Conservation (phyloP, 1,284 basidiomycete genomes). For the Ganoderma sp. region DNA sequence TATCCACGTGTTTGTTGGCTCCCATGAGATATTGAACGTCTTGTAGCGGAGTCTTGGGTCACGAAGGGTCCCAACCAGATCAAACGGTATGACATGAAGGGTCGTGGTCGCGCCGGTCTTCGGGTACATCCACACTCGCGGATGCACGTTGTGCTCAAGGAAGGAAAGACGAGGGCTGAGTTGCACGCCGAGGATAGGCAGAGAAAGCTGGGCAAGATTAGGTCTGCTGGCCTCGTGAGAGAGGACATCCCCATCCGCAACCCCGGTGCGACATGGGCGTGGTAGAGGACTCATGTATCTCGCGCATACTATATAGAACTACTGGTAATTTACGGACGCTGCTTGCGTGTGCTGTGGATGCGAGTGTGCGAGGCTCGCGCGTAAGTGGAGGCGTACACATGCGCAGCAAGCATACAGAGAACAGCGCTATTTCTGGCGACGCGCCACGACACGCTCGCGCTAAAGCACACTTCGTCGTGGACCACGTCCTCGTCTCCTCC, state of each 20-base stretch:
- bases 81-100: slow-evolving; percentile 83
- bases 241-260: slow-evolving; percentile 84
- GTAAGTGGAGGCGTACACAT: background rate
- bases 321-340: slow-evolving; percentile 18
- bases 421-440: slow-evolving; percentile 32
- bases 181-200: slow-evolving; percentile 65
- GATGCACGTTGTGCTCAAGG: slow-evolving; percentile 80
- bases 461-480: slow-evolving; percentile 28
- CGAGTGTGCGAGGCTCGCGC: background rate
- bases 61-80: slow-evolving; percentile 78
- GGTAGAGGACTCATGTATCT: slow-evolving; percentile 56
- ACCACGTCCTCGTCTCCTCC: slow-evolving; percentile 24
- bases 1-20: slow-evolving; percentile 32
- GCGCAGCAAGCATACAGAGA: slow-evolving; percentile 12
- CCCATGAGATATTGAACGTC: slow-evolving; percentile 2
- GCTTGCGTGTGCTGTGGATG: background rate
- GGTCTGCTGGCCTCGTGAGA: slow-evolving; percentile 77
- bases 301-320: slow-evolving; percentile 19
- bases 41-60: slow-evolving; percentile 89
- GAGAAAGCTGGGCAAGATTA: slow-evolving; percentile 76
- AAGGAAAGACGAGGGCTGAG: slow-evolving; percentile 83
- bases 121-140: slow-evolving; percentile 81
- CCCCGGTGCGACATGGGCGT: slow-evolving; percentile 78
- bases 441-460: slow-evolving; percentile 32
- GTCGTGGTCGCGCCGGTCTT: slow-evolving; percentile 83